These are phyloP conservation scores for Claviceps monticola DNA, from an alignment of 2,329 filamentous ascomycete species.

Conservation along the genomic window DNA sequence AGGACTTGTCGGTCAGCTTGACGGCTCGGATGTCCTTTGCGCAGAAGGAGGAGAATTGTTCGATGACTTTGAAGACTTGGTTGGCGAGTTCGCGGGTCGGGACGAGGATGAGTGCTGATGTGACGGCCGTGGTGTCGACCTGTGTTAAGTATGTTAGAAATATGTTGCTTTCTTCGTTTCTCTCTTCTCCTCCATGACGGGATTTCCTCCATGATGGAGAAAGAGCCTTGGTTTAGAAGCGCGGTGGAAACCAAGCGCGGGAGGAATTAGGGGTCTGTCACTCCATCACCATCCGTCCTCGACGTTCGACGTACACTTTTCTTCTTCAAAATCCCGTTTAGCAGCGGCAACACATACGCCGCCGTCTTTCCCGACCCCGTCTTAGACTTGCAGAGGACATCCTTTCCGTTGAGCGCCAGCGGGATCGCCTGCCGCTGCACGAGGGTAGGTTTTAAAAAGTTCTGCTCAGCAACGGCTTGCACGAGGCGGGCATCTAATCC, in stretches of 20 bases:
- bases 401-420: conserved; percentile 70
- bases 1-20: conserved; percentile 83
- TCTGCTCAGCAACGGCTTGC: conserved; percentile 72
- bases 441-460: conserved; percentile 74
- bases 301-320: conserved; percentile 42
- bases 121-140: conserved; percentile 38
- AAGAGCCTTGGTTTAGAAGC: too few relatives aligned
- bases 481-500: conserved; percentile 74
- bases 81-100: conserved; percentile 90
- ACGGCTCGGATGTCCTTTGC: conserved; percentile 68
- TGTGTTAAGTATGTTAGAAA: conserved; percentile 12
- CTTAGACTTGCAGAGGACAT: conserved; percentile 83
- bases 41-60: conserved; percentile 68
- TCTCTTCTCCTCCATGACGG: too few relatives aligned
- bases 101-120: conserved; percentile 74
- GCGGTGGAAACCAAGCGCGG: too few relatives aligned
- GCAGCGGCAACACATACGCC: conserved; percentile 83
- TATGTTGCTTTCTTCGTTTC: not conserved
- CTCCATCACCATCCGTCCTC: too few relatives aligned
- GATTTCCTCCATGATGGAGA: too few relatives aligned
- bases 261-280: too few relatives aligned
- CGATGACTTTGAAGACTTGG: conserved; percentile 70
- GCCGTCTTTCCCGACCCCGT: conserved; percentile 96
- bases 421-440: conserved; percentile 84
- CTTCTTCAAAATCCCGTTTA: conserved; percentile 68